Conservation (phyloP, 1,139 yeast species). For the Blastobotrys niveus region DNA sequence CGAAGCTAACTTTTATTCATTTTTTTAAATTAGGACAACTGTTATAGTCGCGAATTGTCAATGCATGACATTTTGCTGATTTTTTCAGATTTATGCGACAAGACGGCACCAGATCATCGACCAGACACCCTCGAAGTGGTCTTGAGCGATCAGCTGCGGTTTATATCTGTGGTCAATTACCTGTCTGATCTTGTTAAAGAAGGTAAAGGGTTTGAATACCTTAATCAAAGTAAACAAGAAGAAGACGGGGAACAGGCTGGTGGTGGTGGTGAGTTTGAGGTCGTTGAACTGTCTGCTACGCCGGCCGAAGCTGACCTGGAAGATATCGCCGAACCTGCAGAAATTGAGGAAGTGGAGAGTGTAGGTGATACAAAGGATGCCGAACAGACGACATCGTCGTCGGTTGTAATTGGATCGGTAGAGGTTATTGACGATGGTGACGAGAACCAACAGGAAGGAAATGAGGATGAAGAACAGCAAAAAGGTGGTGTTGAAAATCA, state of each 20-base stretch:
- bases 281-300: constrained; percentile 1
- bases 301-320: neutral
- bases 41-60: constrained; percentile 23
- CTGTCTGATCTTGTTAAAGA: constrained; percentile 19
- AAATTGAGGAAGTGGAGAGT: constrained; percentile 3
- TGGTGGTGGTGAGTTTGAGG: constrained; percentile 1
- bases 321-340: neutral
- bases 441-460: neutral
- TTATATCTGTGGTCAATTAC: constrained; percentile 22
- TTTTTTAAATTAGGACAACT: constrained; percentile 21
- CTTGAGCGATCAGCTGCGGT: constrained; percentile 19
- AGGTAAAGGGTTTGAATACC: constrained; percentile 22
- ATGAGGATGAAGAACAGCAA: neutral
- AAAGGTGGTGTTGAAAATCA: neutral
- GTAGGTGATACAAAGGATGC: neutral
- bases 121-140: constrained; percentile 18
- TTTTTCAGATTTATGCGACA: constrained; percentile 20
- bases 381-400: neutral
- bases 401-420: neutral
- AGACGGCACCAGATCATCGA: constrained; percentile 14
- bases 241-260: constrained; percentile 1
- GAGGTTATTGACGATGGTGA: neutral
- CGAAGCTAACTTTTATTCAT: neutral
- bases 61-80: constrained; percentile 22
- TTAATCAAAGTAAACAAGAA: neutral